phyloP scores from a whole-genome alignment of 73 alveolate genomes.

The Blepharisma stoltei region DNA sequence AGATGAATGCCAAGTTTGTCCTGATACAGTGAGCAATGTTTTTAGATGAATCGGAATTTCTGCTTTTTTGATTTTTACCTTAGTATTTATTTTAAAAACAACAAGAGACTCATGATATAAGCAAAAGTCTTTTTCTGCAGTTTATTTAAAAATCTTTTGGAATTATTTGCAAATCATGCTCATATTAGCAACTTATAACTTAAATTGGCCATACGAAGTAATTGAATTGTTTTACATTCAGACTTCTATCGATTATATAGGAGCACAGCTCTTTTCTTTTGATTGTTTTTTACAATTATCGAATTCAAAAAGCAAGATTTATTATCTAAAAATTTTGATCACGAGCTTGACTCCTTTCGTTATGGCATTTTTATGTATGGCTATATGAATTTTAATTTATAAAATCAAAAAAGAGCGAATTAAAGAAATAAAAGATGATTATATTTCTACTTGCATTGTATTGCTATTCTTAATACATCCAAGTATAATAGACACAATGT shows the following conservation, averaged over 20 bases:
- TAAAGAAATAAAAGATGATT: slow-evolving; percentile 26
- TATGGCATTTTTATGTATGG: not conserved
- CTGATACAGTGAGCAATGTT: slow-evolving; percentile 33
- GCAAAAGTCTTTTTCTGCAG: slow-evolving; percentile 17
- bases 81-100: slow-evolving; percentile 36
- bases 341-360: slow-evolving; percentile 39
- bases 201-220: slow-evolving; percentile 38
- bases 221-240: slow-evolving; percentile 36
- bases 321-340: slow-evolving; percentile 38
- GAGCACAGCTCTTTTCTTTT: not conserved
- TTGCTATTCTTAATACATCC: slow-evolving; percentile 59
- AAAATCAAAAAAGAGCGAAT: slow-evolving; percentile 17
- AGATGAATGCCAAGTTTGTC: slow-evolving; percentile 53
- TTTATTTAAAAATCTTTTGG: not conserved
- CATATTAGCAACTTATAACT: not conserved
- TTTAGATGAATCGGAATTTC: slow-evolving; percentile 10
- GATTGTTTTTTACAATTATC: slow-evolving; percentile 35
- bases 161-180: slow-evolving; percentile 11
- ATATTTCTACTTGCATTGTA: slow-evolving; percentile 44
- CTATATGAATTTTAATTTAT: slow-evolving; percentile 34
- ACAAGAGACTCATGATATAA: slow-evolving; percentile 37
- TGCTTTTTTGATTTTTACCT: not conserved
- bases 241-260: not conserved
- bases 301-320: slow-evolving; percentile 27
- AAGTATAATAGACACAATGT: slow-evolving; percentile 44